Conservation (phyloP, 805 yeast species). For the Komagataella phaffii region DNA sequence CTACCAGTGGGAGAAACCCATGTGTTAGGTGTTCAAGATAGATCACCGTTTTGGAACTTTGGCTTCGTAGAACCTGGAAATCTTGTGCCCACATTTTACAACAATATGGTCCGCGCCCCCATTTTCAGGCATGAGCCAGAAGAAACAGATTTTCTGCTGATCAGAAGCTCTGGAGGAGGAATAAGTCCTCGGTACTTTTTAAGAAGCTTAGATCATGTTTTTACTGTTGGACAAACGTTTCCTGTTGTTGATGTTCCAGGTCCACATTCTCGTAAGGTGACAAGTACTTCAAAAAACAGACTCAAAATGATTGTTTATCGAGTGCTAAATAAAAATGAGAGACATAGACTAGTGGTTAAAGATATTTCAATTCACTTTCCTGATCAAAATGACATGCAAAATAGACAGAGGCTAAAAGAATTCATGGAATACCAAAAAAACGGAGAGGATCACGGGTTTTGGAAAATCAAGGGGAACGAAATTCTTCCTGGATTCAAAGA, state of each 20-base stretch:
- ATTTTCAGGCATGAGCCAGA: slow-evolving; percentile 74
- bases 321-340: slow-evolving; percentile 62
- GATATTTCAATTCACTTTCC: slow-evolving; percentile 92
- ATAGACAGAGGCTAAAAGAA: slow-evolving; percentile 87
- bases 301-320: slow-evolving; percentile 89
- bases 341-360: slow-evolving; percentile 65
- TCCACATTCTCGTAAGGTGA: slow-evolving; percentile 92
- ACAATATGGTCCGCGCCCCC: slow-evolving; percentile 87
- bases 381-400: slow-evolving; percentile 95
- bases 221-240: slow-evolving; percentile 82
- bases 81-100: slow-evolving; percentile 86
- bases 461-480: slow-evolving; percentile 73
- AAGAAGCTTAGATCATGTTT: slow-evolving; percentile 56
- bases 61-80: slow-evolving; percentile 94
- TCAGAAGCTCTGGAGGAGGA: slow-evolving; percentile 76
- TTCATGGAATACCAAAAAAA: slow-evolving; percentile 95
- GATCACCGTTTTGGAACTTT: slow-evolving; percentile 97
- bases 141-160: slow-evolving; percentile 68
- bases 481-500: slow-evolving; percentile 64
- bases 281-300: slow-evolving; percentile 83
- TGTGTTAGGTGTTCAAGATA: slow-evolving; percentile 90
- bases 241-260: slow-evolving; percentile 96
- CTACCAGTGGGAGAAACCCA: slow-evolving; percentile 87
- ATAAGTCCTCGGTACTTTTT: slow-evolving; percentile 50
- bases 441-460: slow-evolving; percentile 88